Base-by-base conservation (phyloP, 2,329 filamentous ascomycete species). In the Colletotrichum agaves region DNA sequence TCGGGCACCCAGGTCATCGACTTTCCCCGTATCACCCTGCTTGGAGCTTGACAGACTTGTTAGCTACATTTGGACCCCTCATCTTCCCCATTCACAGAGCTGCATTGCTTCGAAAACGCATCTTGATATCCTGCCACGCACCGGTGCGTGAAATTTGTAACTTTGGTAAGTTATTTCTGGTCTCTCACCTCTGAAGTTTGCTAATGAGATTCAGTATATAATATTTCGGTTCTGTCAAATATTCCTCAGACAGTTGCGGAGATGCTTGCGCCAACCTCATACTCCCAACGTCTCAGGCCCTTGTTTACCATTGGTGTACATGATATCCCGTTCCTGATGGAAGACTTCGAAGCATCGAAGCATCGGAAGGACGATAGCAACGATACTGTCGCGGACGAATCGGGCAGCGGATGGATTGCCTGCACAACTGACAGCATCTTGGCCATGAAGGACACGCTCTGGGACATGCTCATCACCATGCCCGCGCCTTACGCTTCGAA, bases 351-450 rank as follows among this genome's bases (percentile, higher is more conserved):
- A 23, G 80, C 81, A 2, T 79, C 78, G 53, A 82, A 81, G 75
- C 77, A 74, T 70, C 75, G 75, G n/a, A 75, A 78, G 37, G 74
- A 73, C 46, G 77, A 80, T 47, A 50, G 72, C 63, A 76, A 79
- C 50, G 76, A 76, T 46, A 76, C 78, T 11, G 74, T 78, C 15
- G 78, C 80, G 39, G 85, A 83, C 23, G 84, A 88, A 46, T 76
- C 80, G 23, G 84, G 84, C 35, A 80, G 85, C 13, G 92, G 94
- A 43, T 99, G 94, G 94, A 90, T 97, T 67, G 96, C 95, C 12
- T 98, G 94, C 78, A 98, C 95, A 3, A 98, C 95, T 2, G 96
- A 99, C 80, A 95, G 92, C 75, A 96, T 99, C 66, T 85, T 99
- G 13, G 90, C 89, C 52, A 91, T 93, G 78, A 98, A 98, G 81